Base-by-base conservation (phyloP, 495 filamentous ascomycete species). In the Friedmanniomyces endolithicus region DNA sequence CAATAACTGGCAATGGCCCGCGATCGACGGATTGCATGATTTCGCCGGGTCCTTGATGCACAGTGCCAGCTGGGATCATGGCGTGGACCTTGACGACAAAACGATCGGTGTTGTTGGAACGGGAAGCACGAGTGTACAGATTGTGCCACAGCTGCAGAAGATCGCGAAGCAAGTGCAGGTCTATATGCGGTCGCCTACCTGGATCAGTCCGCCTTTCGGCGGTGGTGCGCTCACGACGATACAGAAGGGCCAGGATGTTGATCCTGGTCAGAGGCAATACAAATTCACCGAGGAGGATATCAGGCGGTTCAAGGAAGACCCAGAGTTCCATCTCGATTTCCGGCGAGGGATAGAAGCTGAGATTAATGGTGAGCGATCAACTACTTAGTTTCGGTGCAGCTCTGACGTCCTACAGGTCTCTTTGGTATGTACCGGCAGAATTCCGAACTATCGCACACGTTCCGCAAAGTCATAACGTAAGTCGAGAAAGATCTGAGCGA, bases 361-460 rank as follows among this genome's bases (percentile, higher is more conserved):
- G 40, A 66, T 67, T 54, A 68, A 68, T 47, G 27, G 27, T 31
- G 9, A 31, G 27, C 9, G n/a, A n/a, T 31, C 27, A 4, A 31
- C 9, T 31, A 9, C 27, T 4, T 31, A 31, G 4, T 31, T 31
- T 9, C 27, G 9, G 27, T 31, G 27, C 9, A 4, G 27, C 4
- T 4, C 27, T 31, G 9, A 31, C 27, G 9, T 3, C 4, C 3
- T 9, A 31, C 3, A 31, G 58, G 63, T 41, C 39, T 64, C n/a
- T 70, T 70, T 41, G 63, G 58, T 16, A 67, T 68, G 62, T 70
- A 62, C 52, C 25, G 57, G 47, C 63, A 67, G 39, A 56, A 27
- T 11, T 55, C 53, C 20, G 53, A 56, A 6, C 53, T 56, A 19
- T 69, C 61, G 62, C 61, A 39, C 59, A 63, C 12, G 59, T 66